Base-by-base conservation (phyloP, 306 rosid species). In the Cicer arietinum region DNA sequence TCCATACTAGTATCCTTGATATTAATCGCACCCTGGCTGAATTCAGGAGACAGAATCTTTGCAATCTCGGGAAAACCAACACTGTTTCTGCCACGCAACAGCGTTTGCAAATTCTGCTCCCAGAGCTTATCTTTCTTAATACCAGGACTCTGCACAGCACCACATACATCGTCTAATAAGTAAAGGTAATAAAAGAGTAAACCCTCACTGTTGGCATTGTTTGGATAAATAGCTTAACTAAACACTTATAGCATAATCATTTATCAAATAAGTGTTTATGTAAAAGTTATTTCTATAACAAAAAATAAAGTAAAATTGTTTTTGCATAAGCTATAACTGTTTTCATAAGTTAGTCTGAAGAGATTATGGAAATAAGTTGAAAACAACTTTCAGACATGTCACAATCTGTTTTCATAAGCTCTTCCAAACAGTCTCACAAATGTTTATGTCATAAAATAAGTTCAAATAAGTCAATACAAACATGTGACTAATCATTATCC, bases 81-180 rank as follows among this genome's bases (percentile, higher is more conserved):
- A 14, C 81, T 78, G 14, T 9, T 83, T 67, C 85, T 90, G 10
- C 92, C 87, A 25, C 86, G 89, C 63, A 90, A 58, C 42, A 86
- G 57, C 0, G 84, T 74, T 41, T 84, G 85, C 82, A 90, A 76
- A 80, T 86, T 88, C 83, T 81, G 88, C 83, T 88, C 90, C 96
- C 87, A 86, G 37, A 77, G 74, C 74, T 77, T 72, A 77, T 90
- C 89, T 73, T 88, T 88, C 64, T 82, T 83, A 16, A 88, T 84
- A 46, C 92, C 90, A 45, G 92, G 95, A 80, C 88, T 86, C 92
- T 88, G 88, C 86, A 71, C 22, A 52, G 5, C 61, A 46, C n/a
- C 54, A 46, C n/a, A 80, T 18, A n/a, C 77, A 63, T 57, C 2
- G 14, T 74, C 63, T 57, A 63, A 65, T 51, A 13, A 60, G 45